phyloP scores from a whole-genome alignment of 140 eudicot species.

The Bidens hawaiensis region DNA sequence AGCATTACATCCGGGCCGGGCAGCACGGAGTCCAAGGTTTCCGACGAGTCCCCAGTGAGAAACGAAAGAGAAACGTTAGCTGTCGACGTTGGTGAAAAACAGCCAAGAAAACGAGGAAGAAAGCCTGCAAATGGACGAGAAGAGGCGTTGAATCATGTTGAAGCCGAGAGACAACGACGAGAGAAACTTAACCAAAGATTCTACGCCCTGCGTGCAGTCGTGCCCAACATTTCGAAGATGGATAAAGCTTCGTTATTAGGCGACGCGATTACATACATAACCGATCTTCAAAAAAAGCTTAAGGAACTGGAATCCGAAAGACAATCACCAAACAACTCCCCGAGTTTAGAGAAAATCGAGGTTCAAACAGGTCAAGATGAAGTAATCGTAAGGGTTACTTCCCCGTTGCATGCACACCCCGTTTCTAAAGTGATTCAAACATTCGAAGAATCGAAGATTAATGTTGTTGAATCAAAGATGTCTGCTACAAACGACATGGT shows the following conservation, averaged over 20 bases:
- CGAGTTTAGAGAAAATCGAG: slow-evolving; percentile 29
- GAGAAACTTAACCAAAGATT: slow-evolving; percentile 55
- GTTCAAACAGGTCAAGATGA: slow-evolving; percentile 37
- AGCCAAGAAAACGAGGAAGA: slow-evolving; percentile 46
- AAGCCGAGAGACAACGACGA: slow-evolving; percentile 51
- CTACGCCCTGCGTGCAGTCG: slow-evolving; percentile 53
- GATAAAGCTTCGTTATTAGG: slow-evolving; percentile 56
- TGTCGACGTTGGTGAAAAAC: slow-evolving; percentile 22
- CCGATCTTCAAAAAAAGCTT: slow-evolving; percentile 41
- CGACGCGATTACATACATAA: slow-evolving; percentile 50
- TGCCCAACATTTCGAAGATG: slow-evolving; percentile 51
- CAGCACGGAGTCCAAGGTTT: slow-evolving; percentile 50
- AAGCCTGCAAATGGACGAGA: slow-evolving; percentile 49
- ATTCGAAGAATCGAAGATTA: slow-evolving; percentile 37
- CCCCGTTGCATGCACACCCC: slow-evolving; percentile 47
- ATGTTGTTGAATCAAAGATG: slow-evolving; percentile 42
- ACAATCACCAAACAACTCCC: slow-evolving; percentile 4
- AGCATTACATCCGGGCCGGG: slow-evolving; percentile 42
- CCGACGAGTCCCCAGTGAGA: slow-evolving; percentile 32
- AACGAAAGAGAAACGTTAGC: slow-evolving; percentile 13
- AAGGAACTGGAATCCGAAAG: slow-evolving; percentile 33
- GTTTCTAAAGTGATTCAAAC: slow-evolving; percentile 46
- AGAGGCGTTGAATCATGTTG: slow-evolving; percentile 51
- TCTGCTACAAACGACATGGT: slow-evolving; percentile 43
- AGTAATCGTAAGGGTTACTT: slow-evolving; percentile 40